Base-by-base conservation (phyloP, 2,329 filamentous ascomycete genomes). In the Rhinocladiella mackenziei region DNA sequence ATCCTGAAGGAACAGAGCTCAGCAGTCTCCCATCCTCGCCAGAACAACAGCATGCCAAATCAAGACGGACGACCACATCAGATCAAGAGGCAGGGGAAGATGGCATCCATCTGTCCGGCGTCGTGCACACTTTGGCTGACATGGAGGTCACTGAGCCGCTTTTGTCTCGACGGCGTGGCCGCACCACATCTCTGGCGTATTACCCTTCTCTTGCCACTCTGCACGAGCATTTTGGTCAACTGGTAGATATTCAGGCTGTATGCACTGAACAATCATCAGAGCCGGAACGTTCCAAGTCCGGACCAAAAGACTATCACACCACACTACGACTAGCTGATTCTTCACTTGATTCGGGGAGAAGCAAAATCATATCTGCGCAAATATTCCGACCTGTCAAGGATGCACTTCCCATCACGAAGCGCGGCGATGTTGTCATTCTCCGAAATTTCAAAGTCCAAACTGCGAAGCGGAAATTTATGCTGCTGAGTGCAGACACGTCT, bases 371-470 rank as follows among this genome's bases (percentile, higher is more conserved):
- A 11, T 55, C 53, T 38, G 70, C 62, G 2, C 66, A 71, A 37
- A 64, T 74, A 3, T 67, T 70, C 42, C 66, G 66, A 10, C 63
- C 62, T 25, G 56, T 61, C 45, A 65, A 65, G 45, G 54, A 52
- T 25, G 62, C 62, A 1, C 56, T 74, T 10, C 71, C 71, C 13
- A 45, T 51, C 3, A 38, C 65, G 11, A 47, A 46, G 5, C 58
- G 63, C 48, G 71, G 70, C 9, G 65, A 71, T 47, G 60, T 63
- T 2, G 56, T 74, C 23, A 56, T 74, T 2, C 61, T 74, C 6
- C 64, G 70, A 10, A 63, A 72, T 45, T 70, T 74, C 55, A 66
- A 66, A 45, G 67, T 73, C 6, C 62, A 65, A 29, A 68, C 59
- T 45, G 57, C 63, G 36, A 59, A 68, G 10, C 62, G 66, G 49